A percentile compares a stretch with the other conserved stretches of the same genome.
Evolutionary conservation across 345 rosid species (phyloP).

Genomic region (Isatis tinctoria): DNA sequence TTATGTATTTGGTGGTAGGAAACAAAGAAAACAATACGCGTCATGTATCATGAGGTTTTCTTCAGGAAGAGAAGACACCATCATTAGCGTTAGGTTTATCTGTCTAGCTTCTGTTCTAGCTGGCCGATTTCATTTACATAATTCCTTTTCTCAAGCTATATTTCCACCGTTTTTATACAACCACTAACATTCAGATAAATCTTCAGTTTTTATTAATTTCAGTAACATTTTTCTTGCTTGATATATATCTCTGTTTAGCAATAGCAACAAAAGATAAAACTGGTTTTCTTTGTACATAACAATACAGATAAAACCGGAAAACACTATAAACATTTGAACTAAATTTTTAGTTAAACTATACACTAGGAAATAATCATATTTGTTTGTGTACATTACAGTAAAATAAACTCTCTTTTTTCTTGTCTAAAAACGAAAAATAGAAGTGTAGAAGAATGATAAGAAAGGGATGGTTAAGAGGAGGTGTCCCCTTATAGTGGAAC

Average conservation of each 20-base stretch:
- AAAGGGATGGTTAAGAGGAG: constrained; percentile 25
- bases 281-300: neutral
- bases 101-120: constrained; percentile 10
- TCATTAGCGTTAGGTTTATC: constrained; percentile 23
- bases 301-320: neutral
- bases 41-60: constrained; percentile 5
- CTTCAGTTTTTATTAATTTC: neutral
- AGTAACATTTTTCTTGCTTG: neutral
- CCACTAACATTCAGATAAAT: neutral
- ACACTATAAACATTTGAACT: neutral
- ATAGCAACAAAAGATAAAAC: neutral
- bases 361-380: neutral
- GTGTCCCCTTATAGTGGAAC: constrained; percentile 29
- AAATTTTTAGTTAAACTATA: neutral
- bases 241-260: neutral
- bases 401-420: neutral
- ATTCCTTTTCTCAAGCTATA: neutral
- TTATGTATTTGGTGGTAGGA: constrained; percentile 6
- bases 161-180: neutral
- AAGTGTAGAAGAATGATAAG: constrained; percentile 17
- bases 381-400: neutral
- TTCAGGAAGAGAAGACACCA: constrained; percentile 19
- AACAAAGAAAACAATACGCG: constrained; percentile 12
- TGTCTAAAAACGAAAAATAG: neutral
- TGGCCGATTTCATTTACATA: neutral